Evolutionary conservation across 441 rosid genomes (phyloP).

Genomic region (Bruguiera hainesii): DNA sequence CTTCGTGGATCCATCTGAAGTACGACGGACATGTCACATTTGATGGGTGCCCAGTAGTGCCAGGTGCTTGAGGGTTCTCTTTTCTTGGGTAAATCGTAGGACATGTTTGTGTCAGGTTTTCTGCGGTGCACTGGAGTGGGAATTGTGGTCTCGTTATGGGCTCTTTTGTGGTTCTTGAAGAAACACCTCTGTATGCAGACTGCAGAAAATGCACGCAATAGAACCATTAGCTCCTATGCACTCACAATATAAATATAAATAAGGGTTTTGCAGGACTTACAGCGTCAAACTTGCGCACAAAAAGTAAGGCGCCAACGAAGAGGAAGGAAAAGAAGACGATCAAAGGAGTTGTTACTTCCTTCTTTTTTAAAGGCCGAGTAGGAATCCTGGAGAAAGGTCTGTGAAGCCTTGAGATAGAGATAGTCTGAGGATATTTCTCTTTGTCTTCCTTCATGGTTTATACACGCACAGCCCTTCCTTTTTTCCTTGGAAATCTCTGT

Average conservation of each 20-base stretch:
- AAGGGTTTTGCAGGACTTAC: conserved; percentile 17
- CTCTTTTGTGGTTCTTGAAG: background rate
- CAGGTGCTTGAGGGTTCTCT: conserved; percentile 2
- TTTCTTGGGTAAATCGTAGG: conserved; percentile 31
- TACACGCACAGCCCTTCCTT: background rate
- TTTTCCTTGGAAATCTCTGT: background rate
- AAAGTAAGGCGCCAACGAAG: conserved; percentile 8
- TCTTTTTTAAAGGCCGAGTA: conserved; percentile 13
- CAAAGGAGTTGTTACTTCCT: background rate
- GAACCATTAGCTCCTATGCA: background rate
- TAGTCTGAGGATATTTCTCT: background rate
- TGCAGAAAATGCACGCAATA: background rate
- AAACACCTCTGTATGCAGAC: conserved; percentile 19
- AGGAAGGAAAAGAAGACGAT: conserved; percentile 20
- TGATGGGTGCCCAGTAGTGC: conserved; percentile 1
- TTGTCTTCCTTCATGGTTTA: conserved; percentile 14
- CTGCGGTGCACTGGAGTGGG: conserved; percentile 40
- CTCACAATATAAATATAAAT: background rate
- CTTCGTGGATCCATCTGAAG: conserved; percentile 67
- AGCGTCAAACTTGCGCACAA: conserved; percentile 9
- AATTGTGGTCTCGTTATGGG: conserved; percentile 15
- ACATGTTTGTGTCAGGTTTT: conserved; percentile 28
- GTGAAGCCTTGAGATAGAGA: conserved; percentile 4
- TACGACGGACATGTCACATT: conserved; percentile 41
- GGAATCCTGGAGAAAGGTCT: background rate